These are phyloP conservation scores for Dactylellina haptotyla DNA, from an alignment of 2,329 filamentous ascomycete species.

Conservation along the genomic window DNA sequence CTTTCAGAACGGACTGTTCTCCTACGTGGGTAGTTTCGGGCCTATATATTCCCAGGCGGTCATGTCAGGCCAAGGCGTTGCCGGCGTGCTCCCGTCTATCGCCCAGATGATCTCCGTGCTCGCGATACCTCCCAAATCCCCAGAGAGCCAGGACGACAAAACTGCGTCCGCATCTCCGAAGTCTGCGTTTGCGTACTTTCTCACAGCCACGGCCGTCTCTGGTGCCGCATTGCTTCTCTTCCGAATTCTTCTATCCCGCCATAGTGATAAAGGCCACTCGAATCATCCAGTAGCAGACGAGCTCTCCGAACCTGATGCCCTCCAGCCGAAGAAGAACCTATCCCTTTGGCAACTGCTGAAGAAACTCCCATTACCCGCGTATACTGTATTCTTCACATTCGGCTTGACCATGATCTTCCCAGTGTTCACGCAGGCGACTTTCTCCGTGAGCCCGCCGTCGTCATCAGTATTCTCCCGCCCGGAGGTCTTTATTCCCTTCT, in stretches of 20 bases:
- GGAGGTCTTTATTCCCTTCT: slow-evolving; percentile 85
- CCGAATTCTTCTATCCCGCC: slow-evolving; percentile 74
- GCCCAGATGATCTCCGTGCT: slow-evolving; percentile 88
- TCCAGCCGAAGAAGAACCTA: slow-evolving; percentile 63
- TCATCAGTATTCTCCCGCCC: slow-evolving; percentile 72
- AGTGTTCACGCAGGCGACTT: slow-evolving; percentile 74
- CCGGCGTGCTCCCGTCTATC: slow-evolving; percentile 86
- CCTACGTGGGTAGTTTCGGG: slow-evolving; percentile 86
- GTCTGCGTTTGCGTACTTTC: slow-evolving; percentile 87
- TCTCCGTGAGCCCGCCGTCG: slow-evolving; percentile 55
- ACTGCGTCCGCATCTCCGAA: slow-evolving; percentile 57
- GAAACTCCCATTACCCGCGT: slow-evolving; percentile 81
- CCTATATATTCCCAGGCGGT: slow-evolving; percentile 94
- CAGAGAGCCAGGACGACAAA: slow-evolving; percentile 57
- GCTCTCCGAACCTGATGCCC: slow-evolving; percentile 65
- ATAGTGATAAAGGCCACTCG: slow-evolving; percentile 6
- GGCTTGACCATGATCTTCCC: slow-evolving; percentile 92
- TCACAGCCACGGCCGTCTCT: slow-evolving; percentile 84
- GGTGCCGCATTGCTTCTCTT: slow-evolving; percentile 76
- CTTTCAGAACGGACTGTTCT: slow-evolving; percentile 93
- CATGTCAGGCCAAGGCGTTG: slow-evolving; percentile 92
- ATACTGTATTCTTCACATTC: slow-evolving; percentile 84
- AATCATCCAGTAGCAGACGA: slow-evolving; percentile 65
- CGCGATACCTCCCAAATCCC: slow-evolving; percentile 67
- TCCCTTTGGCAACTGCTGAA: slow-evolving; percentile 74